Conservation (phyloP, 2,329 filamentous ascomycete genomes). For the Endothia cerciana region DNA sequence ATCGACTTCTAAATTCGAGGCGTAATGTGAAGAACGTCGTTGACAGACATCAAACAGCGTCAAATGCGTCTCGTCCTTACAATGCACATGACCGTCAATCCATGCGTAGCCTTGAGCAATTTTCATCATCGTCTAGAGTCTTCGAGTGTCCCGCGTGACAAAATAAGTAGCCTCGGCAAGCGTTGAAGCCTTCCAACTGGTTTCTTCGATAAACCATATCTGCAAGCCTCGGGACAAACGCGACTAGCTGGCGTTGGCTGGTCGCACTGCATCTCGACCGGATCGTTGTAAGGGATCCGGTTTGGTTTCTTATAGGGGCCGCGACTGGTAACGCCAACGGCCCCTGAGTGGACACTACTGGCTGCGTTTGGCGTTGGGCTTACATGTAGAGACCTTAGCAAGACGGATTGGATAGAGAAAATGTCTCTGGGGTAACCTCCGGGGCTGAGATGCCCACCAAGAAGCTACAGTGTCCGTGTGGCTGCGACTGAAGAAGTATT, state of each 20-base stretch:
- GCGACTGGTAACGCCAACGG: not conserved
- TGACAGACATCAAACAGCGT: not conserved
- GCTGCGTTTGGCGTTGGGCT: not conserved
- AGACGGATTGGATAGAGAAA: not conserved
- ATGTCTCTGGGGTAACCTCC: not conserved
- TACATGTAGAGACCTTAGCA: not conserved
- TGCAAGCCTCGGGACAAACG: not conserved
- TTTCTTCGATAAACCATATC: not conserved
- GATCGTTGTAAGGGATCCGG: not conserved
- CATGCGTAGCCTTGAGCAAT: not conserved
- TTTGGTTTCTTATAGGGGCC: not conserved
- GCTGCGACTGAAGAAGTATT: not conserved
- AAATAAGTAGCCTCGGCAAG: not conserved
- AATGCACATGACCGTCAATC: slow-evolving; percentile 16
- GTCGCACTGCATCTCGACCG: slow-evolving; percentile 22
- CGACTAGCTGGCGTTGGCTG: slow-evolving; percentile 4
- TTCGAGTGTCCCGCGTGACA: not conserved
- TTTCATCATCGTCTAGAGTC: slow-evolving; percentile 1
- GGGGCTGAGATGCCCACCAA: not conserved
- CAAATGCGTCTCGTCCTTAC: not conserved
- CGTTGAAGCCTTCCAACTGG: not conserved
- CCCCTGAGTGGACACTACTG: not conserved
- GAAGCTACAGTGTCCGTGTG: not conserved
- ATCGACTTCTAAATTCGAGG: not conserved
- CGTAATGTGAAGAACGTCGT: not conserved